phyloP scores from a whole-genome alignment of 2,329 filamentous ascomycete genomes.

The Zelopaecilomyces penicillatus region DNA sequence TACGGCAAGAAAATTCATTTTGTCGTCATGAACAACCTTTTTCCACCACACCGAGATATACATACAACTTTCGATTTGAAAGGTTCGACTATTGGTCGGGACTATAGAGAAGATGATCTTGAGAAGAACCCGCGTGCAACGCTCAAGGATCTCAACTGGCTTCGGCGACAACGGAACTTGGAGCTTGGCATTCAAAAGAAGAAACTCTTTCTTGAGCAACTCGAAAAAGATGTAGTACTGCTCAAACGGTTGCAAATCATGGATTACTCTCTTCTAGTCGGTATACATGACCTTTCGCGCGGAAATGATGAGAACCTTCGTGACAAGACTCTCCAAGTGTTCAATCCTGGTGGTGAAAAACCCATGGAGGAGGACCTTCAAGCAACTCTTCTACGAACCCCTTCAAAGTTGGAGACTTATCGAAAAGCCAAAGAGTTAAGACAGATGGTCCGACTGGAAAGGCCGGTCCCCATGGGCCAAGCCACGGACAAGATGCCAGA shows the following conservation, averaged over 20 bases:
- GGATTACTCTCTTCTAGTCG: constrained; percentile 94
- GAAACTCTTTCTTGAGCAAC: constrained; percentile 77
- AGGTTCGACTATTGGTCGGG: constrained; percentile 87
- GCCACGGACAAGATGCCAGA: constrained; percentile 81
- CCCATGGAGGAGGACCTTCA: constrained; percentile 49
- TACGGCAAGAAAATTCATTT: constrained; percentile 99
- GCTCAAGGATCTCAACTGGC: constrained; percentile 94
- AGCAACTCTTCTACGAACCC: constrained; percentile 70
- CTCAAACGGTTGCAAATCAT: constrained; percentile 89
- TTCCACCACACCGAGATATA: constrained; percentile 93
- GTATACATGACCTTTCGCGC: constrained; percentile 81
- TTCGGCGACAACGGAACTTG: constrained; percentile 73
- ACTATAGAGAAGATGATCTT: constrained; percentile 81
- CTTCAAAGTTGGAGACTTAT: constrained; percentile 85
- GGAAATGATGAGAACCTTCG: constrained; percentile 94
- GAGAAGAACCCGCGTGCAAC: constrained; percentile 86
- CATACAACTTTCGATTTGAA: constrained; percentile 96
- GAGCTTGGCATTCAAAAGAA: constrained; percentile 88
- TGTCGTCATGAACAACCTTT: constrained; percentile 99
- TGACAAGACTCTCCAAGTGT: constrained; percentile 84
- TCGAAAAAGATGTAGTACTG: constrained; percentile 77
- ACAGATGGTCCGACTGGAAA: constrained; percentile 86
- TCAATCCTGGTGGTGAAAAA: constrained; percentile 74
- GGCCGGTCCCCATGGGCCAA: constrained; percentile 86
- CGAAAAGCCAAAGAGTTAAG: constrained; percentile 85